Conservation (phyloP, 2,329 filamentous ascomycete genomes). For the Achaetomium macrosporum region DNA sequence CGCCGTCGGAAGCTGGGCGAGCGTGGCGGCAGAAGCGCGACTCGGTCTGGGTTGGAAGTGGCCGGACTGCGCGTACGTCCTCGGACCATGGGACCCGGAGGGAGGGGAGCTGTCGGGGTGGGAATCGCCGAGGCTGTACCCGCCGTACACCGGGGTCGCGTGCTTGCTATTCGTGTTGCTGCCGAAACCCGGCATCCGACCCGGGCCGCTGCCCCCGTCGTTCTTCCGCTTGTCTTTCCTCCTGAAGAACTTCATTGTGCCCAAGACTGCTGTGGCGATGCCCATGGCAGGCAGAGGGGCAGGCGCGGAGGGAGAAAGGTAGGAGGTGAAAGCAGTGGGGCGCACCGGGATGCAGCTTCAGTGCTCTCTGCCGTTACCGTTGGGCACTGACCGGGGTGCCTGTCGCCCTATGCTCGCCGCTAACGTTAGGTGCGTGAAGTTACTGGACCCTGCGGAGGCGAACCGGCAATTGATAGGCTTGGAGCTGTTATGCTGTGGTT, state of each 20-base stretch:
- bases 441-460: background rate
- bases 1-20: slow-evolving; percentile 56
- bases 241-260: slow-evolving; percentile 32
- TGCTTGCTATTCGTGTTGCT: slow-evolving; percentile 6
- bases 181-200: slow-evolving; percentile 21
- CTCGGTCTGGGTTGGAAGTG: slow-evolving; percentile 33
- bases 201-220: slow-evolving; percentile 13
- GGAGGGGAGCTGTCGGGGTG: slow-evolving; percentile 19
- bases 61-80: slow-evolving; percentile 13
- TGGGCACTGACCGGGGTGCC: too few relatives aligned
- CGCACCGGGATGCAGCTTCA: background rate
- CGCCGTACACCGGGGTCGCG: slow-evolving; percentile 6
- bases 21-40: slow-evolving; percentile 36
- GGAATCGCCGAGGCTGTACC: slow-evolving; percentile 20
- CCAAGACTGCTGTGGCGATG: slow-evolving; percentile 7
- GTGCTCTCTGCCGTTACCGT: background rate
- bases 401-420: too few relatives aligned
- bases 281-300: slow-evolving; percentile 4
- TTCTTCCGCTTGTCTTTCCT: slow-evolving; percentile 31
- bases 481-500: background rate
- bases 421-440: too few relatives aligned
- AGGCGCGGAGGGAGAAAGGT: background rate
- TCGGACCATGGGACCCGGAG: slow-evolving; percentile 14
- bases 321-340: slow-evolving; percentile 7
- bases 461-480: slow-evolving; percentile 1